phyloP scores from a whole-genome alignment of 176 grass and related monocot genomes.

The Chloris gayana region DNA sequence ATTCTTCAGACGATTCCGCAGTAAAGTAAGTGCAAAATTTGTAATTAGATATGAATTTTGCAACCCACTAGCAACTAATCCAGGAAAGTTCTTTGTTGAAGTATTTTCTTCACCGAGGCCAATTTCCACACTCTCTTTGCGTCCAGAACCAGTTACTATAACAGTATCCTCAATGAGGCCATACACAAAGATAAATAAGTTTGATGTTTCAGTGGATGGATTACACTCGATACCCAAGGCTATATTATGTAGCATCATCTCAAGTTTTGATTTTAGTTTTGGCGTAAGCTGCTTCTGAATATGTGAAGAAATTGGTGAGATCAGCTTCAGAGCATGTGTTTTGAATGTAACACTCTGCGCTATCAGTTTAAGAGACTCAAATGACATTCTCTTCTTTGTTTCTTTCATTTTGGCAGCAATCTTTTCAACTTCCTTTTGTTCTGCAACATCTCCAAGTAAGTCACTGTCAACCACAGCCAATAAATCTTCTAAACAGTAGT shows the following conservation, averaged over 20 bases:
- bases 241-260: constrained; percentile 82
- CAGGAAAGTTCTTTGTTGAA: constrained; percentile 42
- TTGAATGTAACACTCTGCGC: constrained; percentile 76
- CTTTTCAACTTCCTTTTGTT: constrained; percentile 97
- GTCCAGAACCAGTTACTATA: constrained; percentile 37
- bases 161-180: constrained; percentile 73
- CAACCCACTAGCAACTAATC: constrained; percentile 11
- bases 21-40: constrained; percentile 76
- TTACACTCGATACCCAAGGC: constrained; percentile 85
- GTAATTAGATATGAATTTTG: constrained; percentile 78
- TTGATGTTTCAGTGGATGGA: constrained; percentile 64
- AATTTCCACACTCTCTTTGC: constrained; percentile 41
- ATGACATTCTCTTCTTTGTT: constrained; percentile 92
- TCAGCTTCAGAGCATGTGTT: constrained; percentile 74
- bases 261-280: constrained; percentile 68
- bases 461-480: constrained; percentile 75
- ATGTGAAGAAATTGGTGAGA: constrained; percentile 64
- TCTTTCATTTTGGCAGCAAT: constrained; percentile 99
- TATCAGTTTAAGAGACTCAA: constrained; percentile 83
- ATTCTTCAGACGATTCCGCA: constrained; percentile 75
- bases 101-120: constrained; percentile 35
- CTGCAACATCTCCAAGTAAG: constrained; percentile 88
- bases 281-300: constrained; percentile 76
- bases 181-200: constrained; percentile 81
- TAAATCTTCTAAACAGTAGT: constrained; percentile 90